Percentiles rank a stretch among this genome's conserved stretches.
Evolutionary conservation across 306 rosid species (phyloP).

Genomic region (Malus sieversii): DNA sequence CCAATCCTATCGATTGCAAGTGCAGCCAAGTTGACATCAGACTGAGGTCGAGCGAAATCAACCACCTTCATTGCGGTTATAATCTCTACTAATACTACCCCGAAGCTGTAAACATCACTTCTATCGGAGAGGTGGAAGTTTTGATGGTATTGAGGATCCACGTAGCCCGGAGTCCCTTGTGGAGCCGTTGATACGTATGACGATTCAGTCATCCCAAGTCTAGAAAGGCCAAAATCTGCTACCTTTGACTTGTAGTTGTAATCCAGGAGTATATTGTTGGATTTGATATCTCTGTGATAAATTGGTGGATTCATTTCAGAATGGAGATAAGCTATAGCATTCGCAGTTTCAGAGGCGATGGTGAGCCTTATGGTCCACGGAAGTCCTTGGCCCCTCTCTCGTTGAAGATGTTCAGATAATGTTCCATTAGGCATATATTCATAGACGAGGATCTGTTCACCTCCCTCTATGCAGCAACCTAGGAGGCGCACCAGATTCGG

Average conservation of each 20-base stretch:
- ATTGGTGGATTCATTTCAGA: constrained; percentile 82
- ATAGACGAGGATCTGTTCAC: constrained; percentile 85
- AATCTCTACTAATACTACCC: constrained; percentile 89
- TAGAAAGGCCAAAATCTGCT: constrained; percentile 96
- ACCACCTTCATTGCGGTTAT: constrained; percentile 91
- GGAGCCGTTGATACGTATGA: constrained; percentile 96
- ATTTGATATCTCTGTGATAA: constrained; percentile 91
- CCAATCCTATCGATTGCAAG: constrained; percentile 91
- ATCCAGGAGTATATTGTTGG: constrained; percentile 84
- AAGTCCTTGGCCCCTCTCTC: constrained; percentile 59
- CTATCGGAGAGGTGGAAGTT: constrained; percentile 92
- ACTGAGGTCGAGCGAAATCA: constrained; percentile 72
- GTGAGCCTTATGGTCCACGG: constrained; percentile 87
- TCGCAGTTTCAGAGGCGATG: constrained; percentile 82
- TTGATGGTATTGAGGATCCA: constrained; percentile 97
- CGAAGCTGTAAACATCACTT: constrained; percentile 95
- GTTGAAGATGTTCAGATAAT: constrained; percentile 75
- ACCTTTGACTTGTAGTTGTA: constrained; percentile 77
- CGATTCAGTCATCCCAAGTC: constrained; percentile 77
- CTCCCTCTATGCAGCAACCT: constrained; percentile 91
- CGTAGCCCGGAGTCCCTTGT: constrained; percentile 97
- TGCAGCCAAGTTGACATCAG: constrained; percentile 86
- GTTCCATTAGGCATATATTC: constrained; percentile 94
- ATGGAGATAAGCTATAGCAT: constrained; percentile 89
- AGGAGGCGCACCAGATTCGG: constrained; percentile 84